A percentile compares a stretch with the other conserved stretches of the same genome.
Evolutionary conservation across 768 basidiomycete species (phyloP).

Genomic region (Boletus rex-veris): DNA sequence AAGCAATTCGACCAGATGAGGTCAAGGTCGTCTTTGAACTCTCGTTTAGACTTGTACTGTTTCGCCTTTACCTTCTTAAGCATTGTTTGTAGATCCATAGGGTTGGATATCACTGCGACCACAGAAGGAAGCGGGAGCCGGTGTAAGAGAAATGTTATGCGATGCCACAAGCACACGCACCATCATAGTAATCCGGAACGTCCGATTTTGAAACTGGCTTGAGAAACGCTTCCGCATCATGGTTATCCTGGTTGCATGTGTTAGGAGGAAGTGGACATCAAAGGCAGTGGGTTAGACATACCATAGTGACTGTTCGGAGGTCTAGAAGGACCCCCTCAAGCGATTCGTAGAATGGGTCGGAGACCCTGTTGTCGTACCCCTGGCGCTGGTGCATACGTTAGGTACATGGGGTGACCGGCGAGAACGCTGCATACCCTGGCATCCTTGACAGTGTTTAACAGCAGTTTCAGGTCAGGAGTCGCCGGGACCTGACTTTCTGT

Average conservation of each 20-base stretch:
- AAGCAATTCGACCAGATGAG: slow-evolving; percentile 97
- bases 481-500: slow-evolving; percentile 71
- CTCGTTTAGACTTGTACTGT: slow-evolving; percentile 88
- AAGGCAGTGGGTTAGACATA: slow-evolving; percentile 31
- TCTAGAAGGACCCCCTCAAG: slow-evolving; percentile 86
- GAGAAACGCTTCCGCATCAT: slow-evolving; percentile 89
- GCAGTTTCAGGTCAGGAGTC: slow-evolving; percentile 69
- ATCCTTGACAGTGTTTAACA: slow-evolving; percentile 84
- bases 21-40: slow-evolving; percentile 92
- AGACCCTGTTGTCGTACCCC: slow-evolving; percentile 61
- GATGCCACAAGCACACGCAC: slow-evolving; percentile 43
- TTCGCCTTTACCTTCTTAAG: slow-evolving; percentile 90
- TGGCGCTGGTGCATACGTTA: slow-evolving; percentile 38
- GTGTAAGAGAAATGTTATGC: slow-evolving; percentile 2
- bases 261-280: slow-evolving; percentile 28
- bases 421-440: slow-evolving; percentile 62
- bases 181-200: slow-evolving; percentile 90
- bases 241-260: slow-evolving; percentile 59
- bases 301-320: slow-evolving; percentile 73
- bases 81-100: slow-evolving; percentile 96
- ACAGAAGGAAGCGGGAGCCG: background rate
- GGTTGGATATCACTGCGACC: slow-evolving; percentile 76
- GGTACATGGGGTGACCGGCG: slow-evolving; percentile 7
- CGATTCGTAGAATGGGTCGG: slow-evolving; percentile 91
- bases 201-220: slow-evolving; percentile 90